phyloP scores from a whole-genome alignment of 2,329 filamentous ascomycete species.

The Fusarium sublunatum region DNA sequence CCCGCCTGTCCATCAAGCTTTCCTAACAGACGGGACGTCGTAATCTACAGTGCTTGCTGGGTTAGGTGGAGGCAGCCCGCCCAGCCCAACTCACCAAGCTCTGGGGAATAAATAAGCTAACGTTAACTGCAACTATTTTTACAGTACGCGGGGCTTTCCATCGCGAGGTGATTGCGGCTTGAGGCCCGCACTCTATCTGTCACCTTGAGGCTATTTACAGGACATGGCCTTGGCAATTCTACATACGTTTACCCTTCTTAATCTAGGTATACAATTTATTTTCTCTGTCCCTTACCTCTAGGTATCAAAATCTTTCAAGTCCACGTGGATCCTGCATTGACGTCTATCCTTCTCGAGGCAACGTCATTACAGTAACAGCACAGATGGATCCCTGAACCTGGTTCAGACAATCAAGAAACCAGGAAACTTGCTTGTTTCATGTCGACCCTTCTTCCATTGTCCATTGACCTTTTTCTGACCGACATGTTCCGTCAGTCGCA shows the following conservation, averaged over 20 bases:
- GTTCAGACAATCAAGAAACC: slow-evolving; percentile 13
- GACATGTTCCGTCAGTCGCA: background rate
- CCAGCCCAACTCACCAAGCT: no score
- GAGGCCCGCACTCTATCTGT: background rate
- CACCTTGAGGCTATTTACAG: background rate
- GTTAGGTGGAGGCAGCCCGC: background rate
- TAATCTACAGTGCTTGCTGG: slow-evolving; percentile 3
- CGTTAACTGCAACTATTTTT: background rate
- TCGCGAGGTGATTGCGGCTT: background rate
- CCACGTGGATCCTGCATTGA: slow-evolving; percentile 19
- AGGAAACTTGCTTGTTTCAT: slow-evolving; percentile 15
- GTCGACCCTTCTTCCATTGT: background rate
- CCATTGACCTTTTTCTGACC: background rate
- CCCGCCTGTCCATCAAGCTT: background rate
- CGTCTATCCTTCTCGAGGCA: slow-evolving; percentile 16
- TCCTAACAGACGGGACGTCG: slow-evolving; percentile 17
- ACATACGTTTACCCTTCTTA: no score
- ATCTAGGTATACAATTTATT: no score
- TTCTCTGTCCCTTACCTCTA: no score
- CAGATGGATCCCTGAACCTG: slow-evolving; percentile 18
- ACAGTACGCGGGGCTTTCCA: background rate
- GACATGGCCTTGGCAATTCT: background rate
- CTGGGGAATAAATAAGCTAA: no score
- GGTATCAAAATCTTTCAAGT: background rate
- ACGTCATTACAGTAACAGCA: slow-evolving; percentile 25